phyloP scores from a whole-genome alignment of 164 flowering plant species.

The Macadamia integrifolia region DNA sequence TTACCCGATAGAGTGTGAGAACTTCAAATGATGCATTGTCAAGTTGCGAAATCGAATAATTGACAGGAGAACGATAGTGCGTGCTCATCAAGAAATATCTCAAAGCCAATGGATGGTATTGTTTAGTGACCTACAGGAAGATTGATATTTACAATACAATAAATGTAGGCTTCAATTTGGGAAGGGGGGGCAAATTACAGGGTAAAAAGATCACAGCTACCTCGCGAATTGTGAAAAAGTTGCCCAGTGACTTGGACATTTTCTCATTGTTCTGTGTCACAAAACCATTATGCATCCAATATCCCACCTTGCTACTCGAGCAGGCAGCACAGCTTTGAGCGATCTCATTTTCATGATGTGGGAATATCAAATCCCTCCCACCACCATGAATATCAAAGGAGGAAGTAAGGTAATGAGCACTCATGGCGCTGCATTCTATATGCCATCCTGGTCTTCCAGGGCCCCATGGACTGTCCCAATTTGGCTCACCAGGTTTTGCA shows the following conservation, averaged over 20 bases:
- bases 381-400: conserved; percentile 95
- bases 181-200: not conserved
- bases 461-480: conserved; percentile 98
- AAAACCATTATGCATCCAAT: conserved; percentile 96
- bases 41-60: conserved; percentile 47
- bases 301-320: conserved; percentile 53
- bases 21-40: conserved; percentile 56
- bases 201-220: conserved; percentile 22
- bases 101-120: conserved; percentile 67
- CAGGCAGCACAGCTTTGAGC: conserved; percentile 92
- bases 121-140: conserved; percentile 47
- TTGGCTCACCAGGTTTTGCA: conserved; percentile 86
- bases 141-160: not conserved
- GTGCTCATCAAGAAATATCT: conserved; percentile 63
- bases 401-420: conserved; percentile 63
- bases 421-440: conserved; percentile 99
- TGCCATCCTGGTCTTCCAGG: conserved; percentile 99
- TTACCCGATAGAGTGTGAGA: conserved; percentile 61
- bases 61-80: conserved; percentile 65
- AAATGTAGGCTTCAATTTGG: no score
- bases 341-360: conserved; percentile 97
- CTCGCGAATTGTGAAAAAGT: conserved; percentile 86
- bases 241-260: conserved; percentile 90
- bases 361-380: conserved; percentile 86
- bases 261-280: conserved; percentile 79